These are phyloP conservation scores for Rhizopogon roseolus DNA, from an alignment of 768 basidiomycete species.

Conservation along the genomic window DNA sequence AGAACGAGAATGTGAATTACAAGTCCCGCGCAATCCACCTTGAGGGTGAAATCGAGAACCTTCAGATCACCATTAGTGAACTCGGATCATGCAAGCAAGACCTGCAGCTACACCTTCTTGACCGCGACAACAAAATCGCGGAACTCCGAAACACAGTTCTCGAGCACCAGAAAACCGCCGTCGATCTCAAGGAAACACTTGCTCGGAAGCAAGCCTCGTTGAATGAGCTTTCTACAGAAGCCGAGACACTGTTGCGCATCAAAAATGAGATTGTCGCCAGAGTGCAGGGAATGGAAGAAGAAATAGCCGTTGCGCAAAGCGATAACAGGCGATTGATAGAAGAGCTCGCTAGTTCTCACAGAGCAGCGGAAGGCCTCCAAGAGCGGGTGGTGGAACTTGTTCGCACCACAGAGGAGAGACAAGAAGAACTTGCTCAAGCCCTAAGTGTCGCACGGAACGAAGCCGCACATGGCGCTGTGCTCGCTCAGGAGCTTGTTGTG, in stretches of 20 bases:
- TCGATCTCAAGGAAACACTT: constrained; percentile 9
- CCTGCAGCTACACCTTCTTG: neutral
- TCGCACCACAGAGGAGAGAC: constrained; percentile 6
- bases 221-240: constrained; percentile 20
- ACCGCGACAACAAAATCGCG: neutral
- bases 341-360: constrained; percentile 11
- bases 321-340: neutral
- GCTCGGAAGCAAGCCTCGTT: constrained; percentile 13
- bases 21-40: constrained; percentile 1
- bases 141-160: neutral
- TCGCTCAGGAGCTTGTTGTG: neutral
- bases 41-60: constrained; percentile 1
- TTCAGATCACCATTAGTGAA: constrained; percentile 6
- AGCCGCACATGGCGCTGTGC: neutral
- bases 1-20: neutral
- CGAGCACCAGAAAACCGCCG: neutral
- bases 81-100: neutral
- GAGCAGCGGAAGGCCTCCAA: constrained; percentile 5
- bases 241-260: constrained; percentile 17
- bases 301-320: neutral
- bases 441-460: neutral
- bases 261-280: constrained; percentile 2
- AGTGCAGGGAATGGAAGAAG: neutral
- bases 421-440: neutral
- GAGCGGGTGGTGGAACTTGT: constrained; percentile 4